Conservation (phyloP, 2,329 filamentous ascomycete species). For the Diplodia intermedia region DNA sequence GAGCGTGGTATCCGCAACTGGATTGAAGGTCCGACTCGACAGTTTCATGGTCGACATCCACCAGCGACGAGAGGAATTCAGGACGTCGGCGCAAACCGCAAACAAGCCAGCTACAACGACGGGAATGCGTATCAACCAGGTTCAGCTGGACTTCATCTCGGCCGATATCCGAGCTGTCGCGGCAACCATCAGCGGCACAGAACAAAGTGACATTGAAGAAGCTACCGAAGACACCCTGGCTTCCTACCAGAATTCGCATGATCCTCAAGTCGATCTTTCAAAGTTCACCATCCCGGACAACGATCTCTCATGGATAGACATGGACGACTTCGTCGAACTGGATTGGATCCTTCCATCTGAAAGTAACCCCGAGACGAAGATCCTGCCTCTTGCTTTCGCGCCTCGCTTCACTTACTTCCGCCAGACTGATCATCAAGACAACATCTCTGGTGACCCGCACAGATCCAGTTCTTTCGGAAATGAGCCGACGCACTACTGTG, state of each 20-base stretch:
- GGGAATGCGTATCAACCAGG: conserved; percentile 94
- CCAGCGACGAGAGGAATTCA: conserved; percentile 90
- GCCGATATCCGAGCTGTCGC: conserved; percentile 94
- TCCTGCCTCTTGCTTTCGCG: conserved; percentile 87
- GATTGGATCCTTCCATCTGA: conserved; percentile 95
- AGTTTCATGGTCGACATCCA: conserved; percentile 98
- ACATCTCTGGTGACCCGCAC: conserved; percentile 79
- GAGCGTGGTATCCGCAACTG: conserved; percentile 83
- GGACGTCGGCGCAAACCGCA: conserved; percentile 72
- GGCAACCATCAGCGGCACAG: conserved; percentile 83
- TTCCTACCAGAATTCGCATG: conserved; percentile 59
- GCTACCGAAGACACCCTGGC: conserved; percentile 68
- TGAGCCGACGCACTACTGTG: conserved; percentile 91
- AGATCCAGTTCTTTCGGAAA: conserved; percentile 89
- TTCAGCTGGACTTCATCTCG: conserved; percentile 87
- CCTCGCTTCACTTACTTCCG: conserved; percentile 98
- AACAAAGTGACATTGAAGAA: conserved; percentile 73
- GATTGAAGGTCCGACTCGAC: conserved; percentile 93
- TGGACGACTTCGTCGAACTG: conserved; percentile 98
- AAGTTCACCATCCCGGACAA: conserved; percentile 95
- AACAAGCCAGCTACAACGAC: conserved; percentile 80
- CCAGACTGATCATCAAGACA: conserved; percentile 88
- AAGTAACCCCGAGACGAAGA: conserved; percentile 90
- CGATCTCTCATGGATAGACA: conserved; percentile 96
- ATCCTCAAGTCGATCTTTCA: conserved; percentile 69